Percentiles rank a stretch among this genome's conserved stretches.
phyloP scores from a whole-genome alignment of 495 filamentous ascomycete species.

The Daldinia caldariorum region DNA sequence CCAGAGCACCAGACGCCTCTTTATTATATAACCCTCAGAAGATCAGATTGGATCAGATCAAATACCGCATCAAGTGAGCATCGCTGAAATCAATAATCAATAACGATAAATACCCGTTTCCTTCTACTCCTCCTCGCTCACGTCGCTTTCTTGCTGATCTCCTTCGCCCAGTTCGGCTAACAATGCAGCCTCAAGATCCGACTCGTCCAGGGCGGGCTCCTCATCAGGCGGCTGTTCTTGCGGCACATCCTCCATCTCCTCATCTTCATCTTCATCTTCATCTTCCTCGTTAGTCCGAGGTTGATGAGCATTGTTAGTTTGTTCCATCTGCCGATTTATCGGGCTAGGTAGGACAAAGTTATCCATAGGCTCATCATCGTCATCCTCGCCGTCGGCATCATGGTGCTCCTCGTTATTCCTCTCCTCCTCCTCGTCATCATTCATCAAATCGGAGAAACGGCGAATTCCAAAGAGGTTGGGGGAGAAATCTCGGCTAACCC shows the following conservation, averaged over 20 bases:
- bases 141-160: constrained; percentile 49
- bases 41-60: constrained; percentile 1
- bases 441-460: constrained; percentile 55
- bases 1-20: constrained; percentile 32
- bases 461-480: constrained; percentile 51
- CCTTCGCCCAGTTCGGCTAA: constrained; percentile 48
- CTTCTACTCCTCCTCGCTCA: constrained; percentile 52
- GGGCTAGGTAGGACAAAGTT: constrained; percentile 52
- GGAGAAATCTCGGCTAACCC: constrained; percentile 46
- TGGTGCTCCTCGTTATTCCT: constrained; percentile 44
- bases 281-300: constrained; percentile 20
- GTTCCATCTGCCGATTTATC: constrained; percentile 44
- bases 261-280: constrained; percentile 34
- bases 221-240: constrained; percentile 35
- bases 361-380: constrained; percentile 44
- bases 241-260: constrained; percentile 46
- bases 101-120: background rate
- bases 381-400: constrained; percentile 52
- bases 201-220: constrained; percentile 39
- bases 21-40: constrained; percentile 3
- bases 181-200: constrained; percentile 54
- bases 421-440: constrained; percentile 46
- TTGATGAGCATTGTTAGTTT: constrained; percentile 23
- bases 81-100: background rate
- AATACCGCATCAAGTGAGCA: constrained; percentile 1